Evolutionary conservation across 129 eudicot genomes (phyloP).

Genomic region (Tagetes erecta): DNA sequence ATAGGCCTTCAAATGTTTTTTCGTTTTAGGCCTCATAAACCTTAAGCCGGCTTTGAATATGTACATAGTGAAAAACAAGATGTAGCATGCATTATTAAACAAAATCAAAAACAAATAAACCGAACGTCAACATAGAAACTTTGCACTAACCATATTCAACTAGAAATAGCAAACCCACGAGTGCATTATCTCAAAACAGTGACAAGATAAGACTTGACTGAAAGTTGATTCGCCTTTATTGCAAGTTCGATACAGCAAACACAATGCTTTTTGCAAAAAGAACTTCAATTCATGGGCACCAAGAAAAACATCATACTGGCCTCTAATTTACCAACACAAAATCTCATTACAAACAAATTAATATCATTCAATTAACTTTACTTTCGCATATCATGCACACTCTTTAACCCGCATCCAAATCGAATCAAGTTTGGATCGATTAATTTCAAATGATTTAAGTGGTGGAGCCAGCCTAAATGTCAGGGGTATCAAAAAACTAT

Average conservation of each 20-base stretch:
- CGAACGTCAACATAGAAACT: slow-evolving; percentile 9
- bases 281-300: slow-evolving; percentile 3
- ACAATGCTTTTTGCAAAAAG: slow-evolving; percentile 28
- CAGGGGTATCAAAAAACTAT: too few relatives aligned
- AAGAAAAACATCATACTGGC: slow-evolving; percentile 9
- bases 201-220: slow-evolving; percentile 36
- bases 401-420: too few relatives aligned
- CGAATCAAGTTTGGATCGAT: too few relatives aligned
- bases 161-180: slow-evolving; percentile 35
- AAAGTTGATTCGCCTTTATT: slow-evolving; percentile 38
- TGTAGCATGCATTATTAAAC: slow-evolving; percentile 30
- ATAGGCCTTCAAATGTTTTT: too few relatives aligned
- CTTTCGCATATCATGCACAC: too few relatives aligned
- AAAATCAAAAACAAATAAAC: slow-evolving; percentile 32
- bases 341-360: too few relatives aligned
- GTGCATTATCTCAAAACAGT: slow-evolving; percentile 36
- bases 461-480: too few relatives aligned
- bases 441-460: too few relatives aligned
- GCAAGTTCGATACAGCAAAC: slow-evolving; percentile 36
- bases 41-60: background rate
- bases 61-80: slow-evolving; percentile 10
- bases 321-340: slow-evolving; percentile 8
- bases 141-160: slow-evolving; percentile 34
- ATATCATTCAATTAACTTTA: too few relatives aligned
- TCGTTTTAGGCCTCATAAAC: too few relatives aligned